phyloP scores from a whole-genome alignment of 768 basidiomycete genomes.

The Piloderma croceum region DNA sequence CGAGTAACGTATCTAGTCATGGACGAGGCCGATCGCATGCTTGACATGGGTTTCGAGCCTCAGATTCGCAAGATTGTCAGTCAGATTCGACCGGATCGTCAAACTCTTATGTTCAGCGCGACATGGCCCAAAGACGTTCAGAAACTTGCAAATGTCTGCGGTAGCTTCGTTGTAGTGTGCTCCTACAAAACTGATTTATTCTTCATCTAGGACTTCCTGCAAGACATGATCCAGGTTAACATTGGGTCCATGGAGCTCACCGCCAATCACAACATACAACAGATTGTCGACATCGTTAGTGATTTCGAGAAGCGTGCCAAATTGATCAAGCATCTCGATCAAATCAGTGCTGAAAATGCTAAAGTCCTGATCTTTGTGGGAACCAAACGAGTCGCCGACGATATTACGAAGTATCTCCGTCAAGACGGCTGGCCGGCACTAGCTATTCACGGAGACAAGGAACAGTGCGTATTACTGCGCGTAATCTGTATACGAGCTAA shows the following conservation, averaged over 20 bases:
- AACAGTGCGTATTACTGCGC: conserved; percentile 62
- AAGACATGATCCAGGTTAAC: conserved; percentile 97
- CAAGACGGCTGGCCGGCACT: conserved; percentile 99
- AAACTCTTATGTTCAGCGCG: conserved; percentile 98
- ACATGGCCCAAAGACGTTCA: conserved; percentile 99
- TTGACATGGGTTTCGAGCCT: conserved; percentile 99
- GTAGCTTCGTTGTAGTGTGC: not conserved
- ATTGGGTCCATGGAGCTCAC: conserved; percentile 98
- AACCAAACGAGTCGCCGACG: conserved; percentile 96
- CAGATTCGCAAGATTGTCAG: conserved; percentile 97
- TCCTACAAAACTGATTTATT: conserved; percentile 2
- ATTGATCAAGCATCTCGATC: conserved; percentile 93
- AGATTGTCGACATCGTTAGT: conserved; percentile 93
- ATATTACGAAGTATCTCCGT: conserved; percentile 95
- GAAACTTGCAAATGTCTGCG: conserved; percentile 79
- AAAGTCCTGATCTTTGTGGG: conserved; percentile 99
- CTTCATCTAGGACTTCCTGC: conserved; percentile 73
- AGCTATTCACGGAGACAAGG: conserved; percentile 99
- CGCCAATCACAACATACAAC: conserved; percentile 96
- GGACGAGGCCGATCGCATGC: conserved; percentile 99
- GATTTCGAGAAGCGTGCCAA: conserved; percentile 97
- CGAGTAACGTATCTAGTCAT: conserved; percentile 97
- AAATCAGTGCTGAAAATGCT: conserved; percentile 93
- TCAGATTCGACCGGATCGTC: conserved; percentile 96
- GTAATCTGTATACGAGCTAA: conserved; percentile 1